Percentiles rank a stretch among this genome's conserved stretches.
These are phyloP conservation scores for baker's yeast (Saccharomyces cerevisiae) DNA, from an alignment of 805 yeast species.

Conservation along the genomic window DNA sequence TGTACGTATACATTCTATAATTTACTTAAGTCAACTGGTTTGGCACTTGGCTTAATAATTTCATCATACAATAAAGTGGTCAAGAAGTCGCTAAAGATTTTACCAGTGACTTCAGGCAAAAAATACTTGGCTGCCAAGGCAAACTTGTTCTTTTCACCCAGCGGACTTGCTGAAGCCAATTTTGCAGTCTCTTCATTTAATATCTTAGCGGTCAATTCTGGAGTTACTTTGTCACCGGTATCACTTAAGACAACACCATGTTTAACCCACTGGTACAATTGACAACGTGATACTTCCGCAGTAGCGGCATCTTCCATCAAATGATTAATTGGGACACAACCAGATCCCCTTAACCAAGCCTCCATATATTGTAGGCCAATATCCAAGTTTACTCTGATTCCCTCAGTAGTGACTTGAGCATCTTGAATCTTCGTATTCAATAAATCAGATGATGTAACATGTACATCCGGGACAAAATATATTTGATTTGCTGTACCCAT, in stretches of 20 bases:
- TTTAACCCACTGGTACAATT: constrained; percentile 76
- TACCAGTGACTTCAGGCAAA: constrained; percentile 64
- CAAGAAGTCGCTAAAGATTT: constrained; percentile 66
- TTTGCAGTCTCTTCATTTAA: constrained; percentile 55
- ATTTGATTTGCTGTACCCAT: constrained; percentile 83
- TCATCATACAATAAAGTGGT: constrained; percentile 72
- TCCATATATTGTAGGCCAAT: constrained; percentile 77
- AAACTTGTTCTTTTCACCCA: constrained; percentile 49
- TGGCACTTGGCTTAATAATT: constrained; percentile 27
- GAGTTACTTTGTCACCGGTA: constrained; percentile 49
- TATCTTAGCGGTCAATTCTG: constrained; percentile 48
- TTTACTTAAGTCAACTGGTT: constrained; percentile 16
- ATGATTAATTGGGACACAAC: constrained; percentile 79
- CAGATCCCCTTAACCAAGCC: constrained; percentile 77
- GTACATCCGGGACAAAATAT: constrained; percentile 37
- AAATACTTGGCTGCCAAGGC: constrained; percentile 61
- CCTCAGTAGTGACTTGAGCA: constrained; percentile 58
- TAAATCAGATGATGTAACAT: constrained; percentile 49
- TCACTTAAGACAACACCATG: constrained; percentile 56
- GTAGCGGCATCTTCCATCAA: constrained; percentile 90
- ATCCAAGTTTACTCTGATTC: constrained; percentile 62
- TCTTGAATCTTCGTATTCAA: constrained; percentile 55
- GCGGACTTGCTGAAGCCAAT: constrained; percentile 38
- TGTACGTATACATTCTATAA: not conserved
- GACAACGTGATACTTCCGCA: constrained; percentile 79